Base-by-base conservation (phyloP, 2,329 filamentous ascomycete species). In the Myotisia sp. region DNA sequence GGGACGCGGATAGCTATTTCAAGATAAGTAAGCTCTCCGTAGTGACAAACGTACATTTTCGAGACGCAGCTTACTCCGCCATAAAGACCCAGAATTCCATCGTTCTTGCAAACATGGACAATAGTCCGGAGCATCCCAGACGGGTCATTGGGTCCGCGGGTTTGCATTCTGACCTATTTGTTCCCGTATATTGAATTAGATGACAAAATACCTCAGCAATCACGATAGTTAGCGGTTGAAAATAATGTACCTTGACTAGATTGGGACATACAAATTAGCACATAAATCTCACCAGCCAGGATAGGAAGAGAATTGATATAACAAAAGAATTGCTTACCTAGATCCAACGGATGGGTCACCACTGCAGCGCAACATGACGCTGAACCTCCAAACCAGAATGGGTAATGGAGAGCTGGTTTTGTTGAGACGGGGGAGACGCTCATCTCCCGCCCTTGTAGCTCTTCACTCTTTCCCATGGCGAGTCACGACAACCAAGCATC, bases 341-440 rank as follows among this genome's bases (percentile, higher is more conserved):
- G 68, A 70, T 94, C 86, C 52, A 95, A 66, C 32, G 87, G 87
- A 67, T 95, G 87, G 19, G 87, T 95, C 31, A 93, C 81, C 47
- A 76, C 78, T 28, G 87, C 86, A 23, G 87, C 87, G 66, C 90
- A 78, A 54, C 83, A 92, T 52, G 82, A 90, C 33, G 87, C 85
- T 54, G 83, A 93, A 37, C 90, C 90, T 43, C 90, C 90, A 57
- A 98, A 95, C 90, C 87, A 95, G 60, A 87, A 87, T 6, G 81
- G 81, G 61, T 87, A 87, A 48, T 62, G 62, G 32, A 64, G 48
- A 47, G 56, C 53, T 17, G 36, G 28, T 23, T 22, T 41, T 3
- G 26, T 12, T 19, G 31, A 24, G 32, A 26, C 33, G 35, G 28
- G 29, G n/a, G 26, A 17, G 18, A 21, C n/a, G 10, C 34, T 33